These are phyloP conservation scores for Lasiosphaeris hirsuta DNA, from an alignment of 495 filamentous ascomycete species.

Conservation along the genomic window DNA sequence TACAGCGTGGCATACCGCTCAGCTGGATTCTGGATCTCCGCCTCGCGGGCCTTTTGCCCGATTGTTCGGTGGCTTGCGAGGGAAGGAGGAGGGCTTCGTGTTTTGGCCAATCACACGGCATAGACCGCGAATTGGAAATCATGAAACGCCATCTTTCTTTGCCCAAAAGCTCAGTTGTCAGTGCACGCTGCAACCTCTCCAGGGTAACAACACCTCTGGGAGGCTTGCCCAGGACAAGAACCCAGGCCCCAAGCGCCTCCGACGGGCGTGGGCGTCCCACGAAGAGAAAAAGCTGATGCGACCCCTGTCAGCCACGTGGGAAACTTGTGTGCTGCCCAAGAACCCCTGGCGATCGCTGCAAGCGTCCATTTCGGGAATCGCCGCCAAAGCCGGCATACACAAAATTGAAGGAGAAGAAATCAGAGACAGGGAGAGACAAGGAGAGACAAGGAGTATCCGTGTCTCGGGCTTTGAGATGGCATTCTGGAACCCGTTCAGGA, in stretches of 20 bases:
- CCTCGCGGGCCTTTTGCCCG: background rate
- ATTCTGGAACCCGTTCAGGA: too few species aligned
- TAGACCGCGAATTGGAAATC: background rate
- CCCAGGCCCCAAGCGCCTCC: background rate
- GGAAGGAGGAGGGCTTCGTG: background rate
- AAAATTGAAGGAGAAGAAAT: too few species aligned
- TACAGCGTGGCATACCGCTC: too few species aligned
- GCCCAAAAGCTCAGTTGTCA: too few species aligned
- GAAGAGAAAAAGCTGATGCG: too few species aligned
- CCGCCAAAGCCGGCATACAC: background rate
- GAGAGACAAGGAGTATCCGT: too few species aligned
- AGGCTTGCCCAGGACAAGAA: background rate
- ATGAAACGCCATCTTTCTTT: background rate
- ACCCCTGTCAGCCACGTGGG: slow-evolving; percentile 13
- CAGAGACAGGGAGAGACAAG: background rate
- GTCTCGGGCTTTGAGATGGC: too few species aligned
- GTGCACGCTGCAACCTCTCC: background rate
- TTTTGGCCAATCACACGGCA: background rate
- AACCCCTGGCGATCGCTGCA: slow-evolving; percentile 13
- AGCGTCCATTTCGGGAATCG: slow-evolving; percentile 2
- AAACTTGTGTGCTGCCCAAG: background rate
- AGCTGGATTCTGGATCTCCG: too few species aligned
- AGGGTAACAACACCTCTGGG: background rate
- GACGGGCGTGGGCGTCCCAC: too few species aligned
- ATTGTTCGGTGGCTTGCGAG: slow-evolving; percentile 2